Conservation (phyloP, 1,284 basidiomycete genomes). For the Ceratobasidium theobromae region DNA sequence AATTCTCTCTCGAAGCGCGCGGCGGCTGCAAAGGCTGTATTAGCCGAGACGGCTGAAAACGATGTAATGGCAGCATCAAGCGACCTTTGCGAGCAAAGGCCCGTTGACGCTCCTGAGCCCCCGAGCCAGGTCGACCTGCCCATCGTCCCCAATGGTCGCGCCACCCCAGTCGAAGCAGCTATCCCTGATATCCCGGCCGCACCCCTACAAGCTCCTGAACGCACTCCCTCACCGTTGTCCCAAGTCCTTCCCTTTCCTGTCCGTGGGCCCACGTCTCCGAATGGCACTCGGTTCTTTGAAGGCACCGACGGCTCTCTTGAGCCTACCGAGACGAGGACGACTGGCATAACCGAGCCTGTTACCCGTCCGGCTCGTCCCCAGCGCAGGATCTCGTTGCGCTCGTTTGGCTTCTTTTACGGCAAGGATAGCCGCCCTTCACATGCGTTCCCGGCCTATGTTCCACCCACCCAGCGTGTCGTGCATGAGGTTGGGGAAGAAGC, state of each 20-base stretch:
- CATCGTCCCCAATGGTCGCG: neutral
- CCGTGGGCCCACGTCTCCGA: constrained; percentile 10
- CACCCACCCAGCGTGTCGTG: constrained; percentile 10
- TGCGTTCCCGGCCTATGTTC: constrained; percentile 40
- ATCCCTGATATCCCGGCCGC: neutral
- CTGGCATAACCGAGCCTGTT: neutral
- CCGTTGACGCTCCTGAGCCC: neutral
- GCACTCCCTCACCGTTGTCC: neutral
- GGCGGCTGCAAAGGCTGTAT: constrained; percentile 15
- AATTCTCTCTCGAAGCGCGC: constrained; percentile 13
- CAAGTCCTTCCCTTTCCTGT: constrained; percentile 6
- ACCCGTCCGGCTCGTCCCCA: neutral
- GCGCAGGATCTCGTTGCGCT: constrained; percentile 47
- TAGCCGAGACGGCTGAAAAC: neutral
- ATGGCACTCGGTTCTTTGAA: constrained; percentile 19
- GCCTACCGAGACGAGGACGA: constrained; percentile 16
- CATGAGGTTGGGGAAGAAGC: constrained; percentile 14
- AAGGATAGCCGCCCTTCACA: constrained; percentile 44
- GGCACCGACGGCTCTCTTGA: constrained; percentile 18
- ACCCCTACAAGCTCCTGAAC: neutral
- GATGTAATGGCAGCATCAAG: neutral
- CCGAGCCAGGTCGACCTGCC: too few species aligned
- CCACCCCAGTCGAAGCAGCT: neutral
- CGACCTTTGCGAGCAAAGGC: neutral
- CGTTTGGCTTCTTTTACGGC: constrained; percentile 44